Evolutionary conservation across 768 basidiomycete species (phyloP).

Genomic region (Chalciporus chontae): DNA sequence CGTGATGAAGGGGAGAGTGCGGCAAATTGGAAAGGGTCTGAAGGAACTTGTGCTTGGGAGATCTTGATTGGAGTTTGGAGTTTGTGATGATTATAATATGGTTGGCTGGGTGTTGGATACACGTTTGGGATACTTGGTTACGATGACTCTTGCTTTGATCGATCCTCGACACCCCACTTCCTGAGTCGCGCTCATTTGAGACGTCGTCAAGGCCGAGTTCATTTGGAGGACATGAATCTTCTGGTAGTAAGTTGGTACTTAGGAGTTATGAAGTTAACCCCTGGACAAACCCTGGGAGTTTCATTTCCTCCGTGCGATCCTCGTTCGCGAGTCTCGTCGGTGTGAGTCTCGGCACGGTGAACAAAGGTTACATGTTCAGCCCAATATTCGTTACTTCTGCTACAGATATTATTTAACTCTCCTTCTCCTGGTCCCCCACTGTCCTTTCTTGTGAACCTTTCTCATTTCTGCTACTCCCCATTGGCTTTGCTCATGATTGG

Average conservation of each 20-base stretch:
- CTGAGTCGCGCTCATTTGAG: not conserved
- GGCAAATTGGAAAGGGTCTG: constrained; percentile 28
- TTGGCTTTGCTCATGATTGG: constrained; percentile 23
- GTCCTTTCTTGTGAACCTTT: constrained; percentile 15
- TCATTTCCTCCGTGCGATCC: not conserved
- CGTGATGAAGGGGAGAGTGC: constrained; percentile 24
- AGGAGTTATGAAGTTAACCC: too few species aligned
- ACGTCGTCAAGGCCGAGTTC: constrained; percentile 1
- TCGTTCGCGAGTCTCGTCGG: not conserved
- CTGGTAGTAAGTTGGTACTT: too few species aligned
- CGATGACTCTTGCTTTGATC: not conserved
- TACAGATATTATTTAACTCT: not conserved
- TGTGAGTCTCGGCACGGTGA: too few species aligned
- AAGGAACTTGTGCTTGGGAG: constrained; percentile 30
- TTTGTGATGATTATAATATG: not conserved
- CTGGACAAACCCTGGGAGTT: not conserved
- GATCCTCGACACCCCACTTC: not conserved
- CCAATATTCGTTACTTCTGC: not conserved
- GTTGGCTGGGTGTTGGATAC: too few species aligned
- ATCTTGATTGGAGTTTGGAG: constrained; percentile 8
- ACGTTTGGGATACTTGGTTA: not conserved
- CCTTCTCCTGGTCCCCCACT: constrained; percentile 12
- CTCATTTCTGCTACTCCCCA: constrained; percentile 5
- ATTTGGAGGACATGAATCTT: not conserved
- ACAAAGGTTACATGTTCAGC: not conserved